Evolutionary conservation across 371 early-diverging fungal species (phyloP).

Genomic region (Nematocida sp.): DNA sequence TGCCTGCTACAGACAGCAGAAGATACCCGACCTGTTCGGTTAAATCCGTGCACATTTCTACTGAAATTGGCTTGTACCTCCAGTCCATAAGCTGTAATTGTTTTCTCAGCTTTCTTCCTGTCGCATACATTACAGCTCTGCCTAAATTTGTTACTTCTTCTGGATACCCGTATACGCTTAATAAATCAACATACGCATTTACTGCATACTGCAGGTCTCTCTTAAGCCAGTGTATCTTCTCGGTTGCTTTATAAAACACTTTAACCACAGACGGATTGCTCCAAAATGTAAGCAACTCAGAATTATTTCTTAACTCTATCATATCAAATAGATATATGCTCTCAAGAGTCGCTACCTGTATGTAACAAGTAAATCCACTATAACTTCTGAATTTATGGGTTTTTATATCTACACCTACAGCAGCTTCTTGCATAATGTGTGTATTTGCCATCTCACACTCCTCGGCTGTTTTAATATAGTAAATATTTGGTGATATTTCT

Average conservation of each 20-base stretch:
- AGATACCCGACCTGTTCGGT: slow-evolving; percentile 10
- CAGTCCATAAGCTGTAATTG: slow-evolving; percentile 47
- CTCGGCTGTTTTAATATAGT: not conserved
- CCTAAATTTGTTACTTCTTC: not conserved
- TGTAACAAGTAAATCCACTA: slow-evolving; percentile 61
- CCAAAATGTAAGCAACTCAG: slow-evolving; percentile 18
- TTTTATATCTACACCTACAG: slow-evolving; percentile 60
- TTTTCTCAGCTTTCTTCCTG: not conserved
- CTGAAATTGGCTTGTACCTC: slow-evolving; percentile 31
- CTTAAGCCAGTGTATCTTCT: slow-evolving; percentile 20
- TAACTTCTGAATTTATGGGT: slow-evolving; percentile 65
- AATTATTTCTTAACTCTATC: slow-evolving; percentile 21
- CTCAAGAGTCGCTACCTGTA: slow-evolving; percentile 16
- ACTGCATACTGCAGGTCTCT: slow-evolving; percentile 21
- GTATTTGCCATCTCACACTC: slow-evolving; percentile 3
- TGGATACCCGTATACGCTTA: not conserved
- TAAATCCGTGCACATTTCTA: slow-evolving; percentile 38
- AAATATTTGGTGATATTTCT: slow-evolving; percentile 1
- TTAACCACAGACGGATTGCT: not conserved
- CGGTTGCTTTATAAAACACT: slow-evolving; percentile 14
- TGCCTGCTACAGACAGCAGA: not conserved
- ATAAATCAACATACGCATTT: slow-evolving; percentile 6
- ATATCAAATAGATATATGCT: slow-evolving; percentile 39
- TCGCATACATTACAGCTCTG: not conserved
- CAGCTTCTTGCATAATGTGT: not conserved